These are phyloP conservation scores for Nemania abortiva DNA, from an alignment of 2,329 filamentous ascomycete genomes.

Conservation along the genomic window DNA sequence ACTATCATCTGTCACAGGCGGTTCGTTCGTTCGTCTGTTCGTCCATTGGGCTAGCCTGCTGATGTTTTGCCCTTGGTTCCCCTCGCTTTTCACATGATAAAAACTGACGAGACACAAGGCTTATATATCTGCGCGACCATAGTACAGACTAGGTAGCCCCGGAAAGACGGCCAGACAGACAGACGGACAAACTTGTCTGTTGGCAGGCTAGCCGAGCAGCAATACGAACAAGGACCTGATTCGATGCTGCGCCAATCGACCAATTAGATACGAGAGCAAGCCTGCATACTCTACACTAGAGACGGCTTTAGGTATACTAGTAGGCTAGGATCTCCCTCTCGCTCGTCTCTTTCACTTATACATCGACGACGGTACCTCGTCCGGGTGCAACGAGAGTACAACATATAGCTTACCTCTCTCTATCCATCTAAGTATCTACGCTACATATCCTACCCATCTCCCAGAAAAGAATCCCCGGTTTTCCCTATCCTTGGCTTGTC, in stretches of 20 bases:
- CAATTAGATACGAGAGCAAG: conserved; percentile 64
- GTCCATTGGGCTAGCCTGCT: background rate
- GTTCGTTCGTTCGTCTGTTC: conserved; percentile 13
- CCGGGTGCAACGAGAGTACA: background rate
- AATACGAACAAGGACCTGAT: conserved; percentile 45
- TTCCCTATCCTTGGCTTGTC: background rate
- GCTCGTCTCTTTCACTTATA: background rate
- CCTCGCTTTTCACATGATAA: conserved; percentile 34
- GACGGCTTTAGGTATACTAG: background rate
- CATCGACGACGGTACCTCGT: background rate
- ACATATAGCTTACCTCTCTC: background rate
- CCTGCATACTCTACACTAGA: conserved; percentile 50
- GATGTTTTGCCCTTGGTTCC: conserved; percentile 13
- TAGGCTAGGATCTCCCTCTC: background rate
- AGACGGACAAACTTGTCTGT: conserved; percentile 21
- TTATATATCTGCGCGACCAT: conserved; percentile 1
- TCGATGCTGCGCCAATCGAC: conserved; percentile 56
- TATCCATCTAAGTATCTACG: background rate
- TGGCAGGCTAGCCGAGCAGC: conserved; percentile 36
- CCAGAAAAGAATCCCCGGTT: background rate
- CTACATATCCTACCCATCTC: background rate
- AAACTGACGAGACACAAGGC: conserved; percentile 1
- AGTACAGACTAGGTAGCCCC: background rate
- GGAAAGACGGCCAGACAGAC: background rate
- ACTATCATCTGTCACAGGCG: conserved; percentile 14